A percentile compares a stretch with the other conserved stretches of the same genome.
Conservation (phyloP, 164 flowering plant genomes). For the Nelumbo lutea region DNA sequence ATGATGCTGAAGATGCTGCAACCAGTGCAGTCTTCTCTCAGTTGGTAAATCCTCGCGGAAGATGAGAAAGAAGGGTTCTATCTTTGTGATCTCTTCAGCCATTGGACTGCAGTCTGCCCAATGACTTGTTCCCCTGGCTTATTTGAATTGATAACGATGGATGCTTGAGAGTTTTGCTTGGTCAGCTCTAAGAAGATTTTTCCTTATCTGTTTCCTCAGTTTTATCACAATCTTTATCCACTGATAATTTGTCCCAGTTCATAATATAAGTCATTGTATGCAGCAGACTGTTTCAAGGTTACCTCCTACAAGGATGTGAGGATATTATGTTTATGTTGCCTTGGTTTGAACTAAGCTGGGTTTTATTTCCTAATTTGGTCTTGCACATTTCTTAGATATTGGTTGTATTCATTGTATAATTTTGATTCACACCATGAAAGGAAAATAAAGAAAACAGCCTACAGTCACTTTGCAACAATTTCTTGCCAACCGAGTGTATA, state of each 20-base stretch:
- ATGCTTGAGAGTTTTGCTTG: slow-evolving; percentile 6
- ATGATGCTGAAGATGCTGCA: slow-evolving; percentile 76
- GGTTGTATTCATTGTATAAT: slow-evolving; percentile 10
- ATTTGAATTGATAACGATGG: neutral
- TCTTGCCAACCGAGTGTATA: neutral
- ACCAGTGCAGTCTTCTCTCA: slow-evolving; percentile 95
- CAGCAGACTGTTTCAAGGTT: slow-evolving; percentile 12
- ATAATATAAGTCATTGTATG: slow-evolving; percentile 23
- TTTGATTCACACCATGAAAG: slow-evolving; percentile 10
- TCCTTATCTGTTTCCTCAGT: slow-evolving; percentile 4
- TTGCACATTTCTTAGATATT: slow-evolving; percentile 10
- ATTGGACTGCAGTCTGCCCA: slow-evolving; percentile 1
- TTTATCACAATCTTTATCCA: slow-evolving; percentile 12
- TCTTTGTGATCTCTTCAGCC: neutral
- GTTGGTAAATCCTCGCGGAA: slow-evolving; percentile 91
- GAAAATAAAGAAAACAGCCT: slow-evolving; percentile 12
- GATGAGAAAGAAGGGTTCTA: slow-evolving; percentile 32
- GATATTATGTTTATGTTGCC: slow-evolving; percentile 3
- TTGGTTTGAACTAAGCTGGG: slow-evolving; percentile 11
- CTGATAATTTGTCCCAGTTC: slow-evolving; percentile 15
- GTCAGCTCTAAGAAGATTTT: slow-evolving; percentile 10
- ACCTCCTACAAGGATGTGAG: neutral
- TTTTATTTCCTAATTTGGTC: slow-evolving; percentile 9
- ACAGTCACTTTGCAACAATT: neutral
- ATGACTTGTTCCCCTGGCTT: slow-evolving; percentile 1